Evolutionary conservation across 2,329 filamentous ascomycete genomes (phyloP).

Genomic region (Pseudocercospora vitis): DNA sequence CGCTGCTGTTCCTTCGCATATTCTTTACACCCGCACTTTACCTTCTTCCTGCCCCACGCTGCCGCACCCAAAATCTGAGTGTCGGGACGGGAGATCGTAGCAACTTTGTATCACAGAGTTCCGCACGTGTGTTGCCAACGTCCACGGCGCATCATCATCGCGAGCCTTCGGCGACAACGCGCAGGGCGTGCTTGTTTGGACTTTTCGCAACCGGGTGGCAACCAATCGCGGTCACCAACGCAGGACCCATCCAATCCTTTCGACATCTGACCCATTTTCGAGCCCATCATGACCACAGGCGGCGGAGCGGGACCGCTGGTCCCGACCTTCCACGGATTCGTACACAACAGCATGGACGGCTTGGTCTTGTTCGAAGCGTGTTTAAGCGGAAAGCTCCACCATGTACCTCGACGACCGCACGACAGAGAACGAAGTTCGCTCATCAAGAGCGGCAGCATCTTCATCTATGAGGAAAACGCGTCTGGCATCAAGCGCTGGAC

Average conservation of each 20-base stretch:
- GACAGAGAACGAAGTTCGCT: constrained; percentile 76
- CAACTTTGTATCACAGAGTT: not conserved
- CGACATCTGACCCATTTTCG: constrained; percentile 3
- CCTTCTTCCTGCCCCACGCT: constrained; percentile 12
- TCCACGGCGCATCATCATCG: not conserved
- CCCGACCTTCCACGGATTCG: constrained; percentile 43
- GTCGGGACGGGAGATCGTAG: constrained; percentile 4
- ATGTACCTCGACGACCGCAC: constrained; percentile 80
- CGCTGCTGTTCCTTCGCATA: constrained; percentile 9
- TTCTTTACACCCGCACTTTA: constrained; percentile 11
- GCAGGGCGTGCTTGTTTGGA: not conserved
- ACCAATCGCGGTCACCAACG: constrained; percentile 2
- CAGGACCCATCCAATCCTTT: constrained; percentile 3
- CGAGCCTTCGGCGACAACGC: not conserved
- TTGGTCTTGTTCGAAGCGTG: constrained; percentile 79
- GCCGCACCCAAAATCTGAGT: constrained; percentile 18
- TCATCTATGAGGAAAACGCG: constrained; percentile 88
- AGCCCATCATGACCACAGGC: constrained; percentile 36
- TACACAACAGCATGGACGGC: constrained; percentile 60
- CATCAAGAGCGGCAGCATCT: constrained; percentile 80
- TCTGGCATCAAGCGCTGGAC: constrained; percentile 95
- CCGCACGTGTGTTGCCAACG: not conserved
- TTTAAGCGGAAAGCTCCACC: constrained; percentile 66
- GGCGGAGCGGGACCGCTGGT: constrained; percentile 41
- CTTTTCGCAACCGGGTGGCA: not conserved